A percentile compares a stretch with the other conserved stretches of the same genome.
phyloP scores from a whole-genome alignment of 345 rosid species.

The Triadica sebifera region DNA sequence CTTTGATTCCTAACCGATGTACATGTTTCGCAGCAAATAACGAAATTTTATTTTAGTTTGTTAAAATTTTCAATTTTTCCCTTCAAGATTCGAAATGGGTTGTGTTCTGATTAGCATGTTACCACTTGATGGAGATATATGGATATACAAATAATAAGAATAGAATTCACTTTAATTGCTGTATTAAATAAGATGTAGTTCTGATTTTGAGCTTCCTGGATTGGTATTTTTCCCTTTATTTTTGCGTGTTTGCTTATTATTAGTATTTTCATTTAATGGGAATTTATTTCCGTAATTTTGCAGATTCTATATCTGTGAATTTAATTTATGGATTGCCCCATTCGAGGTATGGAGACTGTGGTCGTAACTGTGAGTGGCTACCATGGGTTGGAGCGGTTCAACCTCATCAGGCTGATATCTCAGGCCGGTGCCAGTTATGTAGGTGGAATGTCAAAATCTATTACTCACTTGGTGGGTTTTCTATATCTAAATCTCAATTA shows the following conservation, averaged over 20 bases:
- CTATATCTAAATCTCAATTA: neutral
- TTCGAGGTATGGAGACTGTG: conserved; percentile 72
- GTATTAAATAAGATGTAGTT: neutral
- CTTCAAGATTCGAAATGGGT: neutral
- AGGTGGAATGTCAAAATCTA: conserved; percentile 65
- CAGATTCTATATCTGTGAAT: neutral
- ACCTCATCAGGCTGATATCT: conserved; percentile 78
- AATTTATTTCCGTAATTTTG: neutral
- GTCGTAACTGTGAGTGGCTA: conserved; percentile 93
- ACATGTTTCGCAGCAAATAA: neutral
- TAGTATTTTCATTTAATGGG: neutral
- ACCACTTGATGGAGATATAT: neutral
- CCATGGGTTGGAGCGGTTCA: conserved; percentile 70
- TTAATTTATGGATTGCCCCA: conserved; percentile 11
- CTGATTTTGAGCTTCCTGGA: neutral
- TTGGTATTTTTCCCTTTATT: neutral
- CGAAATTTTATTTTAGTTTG: neutral
- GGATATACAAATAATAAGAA: neutral
- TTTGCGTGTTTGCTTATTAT: neutral
- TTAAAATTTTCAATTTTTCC: neutral
- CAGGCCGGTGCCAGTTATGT: conserved; percentile 72
- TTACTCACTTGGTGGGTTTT: conserved; percentile 68
- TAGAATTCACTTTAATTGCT: neutral
- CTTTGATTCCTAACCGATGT: neutral
- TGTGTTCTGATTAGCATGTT: neutral